These are phyloP conservation scores for Leersia perrieri DNA, from an alignment of 176 grass and related monocot genomes.

Conservation along the genomic window DNA sequence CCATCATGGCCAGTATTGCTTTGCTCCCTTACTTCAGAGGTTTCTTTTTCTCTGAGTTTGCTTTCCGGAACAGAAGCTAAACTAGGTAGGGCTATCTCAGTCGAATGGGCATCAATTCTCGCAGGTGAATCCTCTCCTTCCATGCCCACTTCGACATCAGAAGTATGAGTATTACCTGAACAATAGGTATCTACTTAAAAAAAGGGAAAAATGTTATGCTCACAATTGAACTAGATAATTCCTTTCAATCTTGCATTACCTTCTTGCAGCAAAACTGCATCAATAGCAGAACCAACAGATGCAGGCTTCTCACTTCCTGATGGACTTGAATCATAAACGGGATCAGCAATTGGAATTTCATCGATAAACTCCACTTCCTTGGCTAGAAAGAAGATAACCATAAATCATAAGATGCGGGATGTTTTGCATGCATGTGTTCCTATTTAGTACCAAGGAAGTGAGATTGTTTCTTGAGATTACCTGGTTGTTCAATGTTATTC, in stretches of 20 bases:
- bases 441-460: not conserved
- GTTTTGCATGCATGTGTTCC: not conserved
- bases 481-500: conserved; percentile 30
- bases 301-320: conserved; percentile 35
- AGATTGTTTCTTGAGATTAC: not conserved
- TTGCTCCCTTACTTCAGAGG: conserved; percentile 18
- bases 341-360: conserved; percentile 33
- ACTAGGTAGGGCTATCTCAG: conserved; percentile 7
- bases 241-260: conserved; percentile 19
- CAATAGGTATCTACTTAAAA: not conserved
- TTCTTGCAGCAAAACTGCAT: conserved; percentile 24
- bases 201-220: not conserved
- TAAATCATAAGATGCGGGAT: not conserved
- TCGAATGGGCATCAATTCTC: not conserved
- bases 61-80: conserved; percentile 41
- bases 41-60: conserved; percentile 6
- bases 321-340: conserved; percentile 55
- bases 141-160: not conserved
- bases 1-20: conserved; percentile 21
- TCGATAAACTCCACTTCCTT: conserved; percentile 35
- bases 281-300: conserved; percentile 36
- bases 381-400: conserved; percentile 19
- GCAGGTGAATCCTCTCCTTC: conserved; percentile 14
- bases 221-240: not conserved
- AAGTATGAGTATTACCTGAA: conserved; percentile 25